A percentile compares a stretch with the other conserved stretches of the same genome.
phyloP scores from a whole-genome alignment of 805 yeast species.

The Saturnispora besseyi region DNA sequence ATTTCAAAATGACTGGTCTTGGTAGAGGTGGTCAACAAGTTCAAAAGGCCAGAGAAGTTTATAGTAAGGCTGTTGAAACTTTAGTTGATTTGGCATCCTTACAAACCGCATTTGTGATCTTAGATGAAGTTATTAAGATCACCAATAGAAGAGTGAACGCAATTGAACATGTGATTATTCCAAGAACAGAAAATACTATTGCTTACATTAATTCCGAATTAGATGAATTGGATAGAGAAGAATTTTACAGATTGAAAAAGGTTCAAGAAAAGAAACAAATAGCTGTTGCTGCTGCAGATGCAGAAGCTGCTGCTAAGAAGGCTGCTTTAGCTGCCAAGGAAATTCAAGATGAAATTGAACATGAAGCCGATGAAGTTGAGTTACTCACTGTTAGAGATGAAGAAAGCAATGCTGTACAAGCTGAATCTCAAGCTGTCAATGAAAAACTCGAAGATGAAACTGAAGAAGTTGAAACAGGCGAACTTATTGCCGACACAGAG shows the following conservation, averaged over 20 bases:
- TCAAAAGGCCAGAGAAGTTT: slow-evolving; percentile 86
- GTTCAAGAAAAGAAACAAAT: slow-evolving; percentile 91
- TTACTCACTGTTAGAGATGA: slow-evolving; percentile 15
- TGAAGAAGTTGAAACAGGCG: slow-evolving; percentile 17
- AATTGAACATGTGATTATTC: slow-evolving; percentile 95
- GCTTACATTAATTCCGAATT: slow-evolving; percentile 85
- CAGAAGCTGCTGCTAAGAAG: slow-evolving; percentile 34
- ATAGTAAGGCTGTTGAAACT: slow-evolving; percentile 94
- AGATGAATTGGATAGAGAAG: slow-evolving; percentile 97
- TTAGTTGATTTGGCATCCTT: slow-evolving; percentile 90
- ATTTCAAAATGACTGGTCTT: slow-evolving; percentile 90
- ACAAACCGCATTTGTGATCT: slow-evolving; percentile 92
- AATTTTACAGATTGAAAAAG: slow-evolving; percentile 90
- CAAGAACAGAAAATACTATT: slow-evolving; percentile 95
- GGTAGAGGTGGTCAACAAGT: slow-evolving; percentile 99
- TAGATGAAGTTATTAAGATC: slow-evolving; percentile 96
- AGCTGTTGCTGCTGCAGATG: slow-evolving; percentile 59
- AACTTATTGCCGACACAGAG: slow-evolving; percentile 28
- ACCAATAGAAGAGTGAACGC: slow-evolving; percentile 98
- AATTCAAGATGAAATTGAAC: slow-evolving; percentile 12
- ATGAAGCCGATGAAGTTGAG: slow-evolving; percentile 18
- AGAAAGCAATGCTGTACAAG: slow-evolving; percentile 1
- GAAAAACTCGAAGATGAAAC: slow-evolving; percentile 15
- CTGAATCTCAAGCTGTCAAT: not conserved
- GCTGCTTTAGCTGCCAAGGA: slow-evolving; percentile 10